These are phyloP conservation scores for Fusarium praegraminearum DNA, from an alignment of 2,329 filamentous ascomycete species.

Conservation along the genomic window DNA sequence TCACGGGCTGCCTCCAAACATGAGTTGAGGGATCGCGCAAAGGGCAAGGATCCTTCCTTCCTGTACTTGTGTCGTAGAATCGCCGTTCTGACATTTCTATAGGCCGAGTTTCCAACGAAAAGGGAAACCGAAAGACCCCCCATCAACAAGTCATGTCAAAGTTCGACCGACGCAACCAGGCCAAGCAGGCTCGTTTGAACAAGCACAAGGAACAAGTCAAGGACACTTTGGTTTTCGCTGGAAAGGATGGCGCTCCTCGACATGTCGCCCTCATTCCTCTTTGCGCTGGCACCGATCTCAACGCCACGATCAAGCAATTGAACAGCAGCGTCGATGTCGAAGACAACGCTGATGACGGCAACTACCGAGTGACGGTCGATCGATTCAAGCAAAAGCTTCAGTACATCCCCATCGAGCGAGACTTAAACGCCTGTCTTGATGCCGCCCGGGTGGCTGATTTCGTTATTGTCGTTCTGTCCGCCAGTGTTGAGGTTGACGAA, in stretches of 20 bases:
- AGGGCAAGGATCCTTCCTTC: constrained; percentile 68
- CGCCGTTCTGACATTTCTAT: background rate
- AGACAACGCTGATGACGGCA: constrained; percentile 69
- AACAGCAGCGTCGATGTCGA: constrained; percentile 86
- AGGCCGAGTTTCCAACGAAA: constrained; percentile 85
- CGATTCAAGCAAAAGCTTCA: constrained; percentile 95
- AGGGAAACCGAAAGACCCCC: constrained; percentile 83
- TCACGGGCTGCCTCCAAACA: constrained; percentile 90
- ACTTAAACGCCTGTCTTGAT: constrained; percentile 83
- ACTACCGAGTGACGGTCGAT: constrained; percentile 78
- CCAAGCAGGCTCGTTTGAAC: constrained; percentile 85
- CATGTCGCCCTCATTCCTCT: constrained; percentile 91
- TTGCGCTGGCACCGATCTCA: constrained; percentile 76
- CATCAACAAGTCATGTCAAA: constrained; percentile 99
- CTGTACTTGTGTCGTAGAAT: background rate
- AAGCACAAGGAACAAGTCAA: constrained; percentile 88
- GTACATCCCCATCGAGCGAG: constrained; percentile 80
- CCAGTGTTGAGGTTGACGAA: constrained; percentile 84
- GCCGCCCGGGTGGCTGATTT: constrained; percentile 91
- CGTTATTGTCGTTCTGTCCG: constrained; percentile 86
- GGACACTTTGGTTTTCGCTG: constrained; percentile 84
- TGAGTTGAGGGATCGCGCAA: constrained; percentile 83
- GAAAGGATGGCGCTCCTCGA: constrained; percentile 85
- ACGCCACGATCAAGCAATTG: constrained; percentile 75
- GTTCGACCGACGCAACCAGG: constrained; percentile 93